Evolutionary conservation across 208 protist genomes (phyloP), one percentile per base, ranked within the genome.

Genomic region (Leishmania gerbilli): DNA sequence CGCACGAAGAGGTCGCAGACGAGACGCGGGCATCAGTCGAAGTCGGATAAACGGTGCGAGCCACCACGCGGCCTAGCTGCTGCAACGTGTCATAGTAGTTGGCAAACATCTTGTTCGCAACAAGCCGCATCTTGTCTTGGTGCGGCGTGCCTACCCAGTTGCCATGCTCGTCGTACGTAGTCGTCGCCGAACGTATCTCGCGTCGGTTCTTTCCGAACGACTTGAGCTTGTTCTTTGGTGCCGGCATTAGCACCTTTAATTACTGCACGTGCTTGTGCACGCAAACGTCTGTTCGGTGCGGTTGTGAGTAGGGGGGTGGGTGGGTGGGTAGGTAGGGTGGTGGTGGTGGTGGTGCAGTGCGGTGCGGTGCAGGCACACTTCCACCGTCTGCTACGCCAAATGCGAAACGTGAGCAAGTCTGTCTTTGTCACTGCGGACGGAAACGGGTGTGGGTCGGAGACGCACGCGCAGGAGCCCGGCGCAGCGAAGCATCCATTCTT

Each of bases 11-110:
- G 34, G 34, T 62, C n/a, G 19, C 5, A 2, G 55, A 17, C 21
- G 74, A 77, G 55, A 34, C 42, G 37, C 27, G 34, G 56, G 56
- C 45, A 27, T 45, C 24, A 21, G 19, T 51, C 8, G 64, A 81
- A 49, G 62, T 60, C 47, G 79, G 76, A 71, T 58, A 27, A n/a
- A 76, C 74, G 3, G 81, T 86, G 42, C 79, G 74, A 42, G 74
- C 77, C 24, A 81, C 80, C 15, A 91, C 74, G 37, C 65, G n/a
- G 40, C 86, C 86, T 4, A 97, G 76, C 49, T 87, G 24, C 82
- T 97, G 94, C 8, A 97, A 79, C 42, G 95, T 87, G 62, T 76
- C 58, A 84, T 95, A 97, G 86, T 97, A 97, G 49, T 56, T 82
- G 62, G 92, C 86, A 53, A 97, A 91, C 4, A 91, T 68, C 21